These are phyloP conservation scores for Ogataea hybrid DNA, from an alignment of 1,139 yeast genomes.

Conservation along the genomic window DNA sequence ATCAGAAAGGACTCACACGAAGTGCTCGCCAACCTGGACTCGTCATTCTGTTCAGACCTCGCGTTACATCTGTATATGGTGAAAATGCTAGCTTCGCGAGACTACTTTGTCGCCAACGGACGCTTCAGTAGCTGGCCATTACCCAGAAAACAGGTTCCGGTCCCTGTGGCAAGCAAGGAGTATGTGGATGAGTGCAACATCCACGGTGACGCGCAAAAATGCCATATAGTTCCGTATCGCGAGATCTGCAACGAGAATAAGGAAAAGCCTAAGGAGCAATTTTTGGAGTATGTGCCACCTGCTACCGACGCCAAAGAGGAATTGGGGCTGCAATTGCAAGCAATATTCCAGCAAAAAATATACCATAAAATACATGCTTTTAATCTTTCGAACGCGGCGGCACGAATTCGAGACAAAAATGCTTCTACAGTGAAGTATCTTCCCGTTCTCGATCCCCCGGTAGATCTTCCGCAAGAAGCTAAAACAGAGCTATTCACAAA, in stretches of 20 bases:
- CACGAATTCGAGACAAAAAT: conserved; percentile 12
- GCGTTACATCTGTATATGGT: conserved; percentile 53
- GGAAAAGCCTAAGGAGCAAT: conserved; percentile 10
- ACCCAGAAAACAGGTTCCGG: conserved; percentile 35
- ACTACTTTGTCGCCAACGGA: conserved; percentile 39
- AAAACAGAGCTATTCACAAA: conserved; percentile 30
- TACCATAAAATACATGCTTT: conserved; percentile 22
- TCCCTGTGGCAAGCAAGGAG: conserved; percentile 31
- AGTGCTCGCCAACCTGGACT: conserved; percentile 40
- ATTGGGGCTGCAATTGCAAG: conserved; percentile 31
- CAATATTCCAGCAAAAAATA: conserved; percentile 38
- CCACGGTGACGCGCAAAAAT: conserved; percentile 1
- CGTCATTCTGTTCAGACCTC: conserved; percentile 45
- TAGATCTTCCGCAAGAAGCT: conserved; percentile 25
- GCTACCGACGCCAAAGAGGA: conserved; percentile 35
- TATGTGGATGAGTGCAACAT: conserved; percentile 22
- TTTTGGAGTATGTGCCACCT: conserved; percentile 11
- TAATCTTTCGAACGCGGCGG: conserved; percentile 9
- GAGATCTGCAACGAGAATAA: conserved; percentile 12
- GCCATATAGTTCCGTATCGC: conserved; percentile 4
- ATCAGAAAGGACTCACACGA: conserved; percentile 30
- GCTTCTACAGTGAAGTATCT: conserved; percentile 10
- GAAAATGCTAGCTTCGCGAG: conserved; percentile 36
- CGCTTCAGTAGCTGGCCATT: conserved; percentile 52
- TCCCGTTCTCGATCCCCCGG: conserved; percentile 30